These are phyloP conservation scores for Citrus australasica DNA, from an alignment of 345 rosid genomes.

Conservation along the genomic window DNA sequence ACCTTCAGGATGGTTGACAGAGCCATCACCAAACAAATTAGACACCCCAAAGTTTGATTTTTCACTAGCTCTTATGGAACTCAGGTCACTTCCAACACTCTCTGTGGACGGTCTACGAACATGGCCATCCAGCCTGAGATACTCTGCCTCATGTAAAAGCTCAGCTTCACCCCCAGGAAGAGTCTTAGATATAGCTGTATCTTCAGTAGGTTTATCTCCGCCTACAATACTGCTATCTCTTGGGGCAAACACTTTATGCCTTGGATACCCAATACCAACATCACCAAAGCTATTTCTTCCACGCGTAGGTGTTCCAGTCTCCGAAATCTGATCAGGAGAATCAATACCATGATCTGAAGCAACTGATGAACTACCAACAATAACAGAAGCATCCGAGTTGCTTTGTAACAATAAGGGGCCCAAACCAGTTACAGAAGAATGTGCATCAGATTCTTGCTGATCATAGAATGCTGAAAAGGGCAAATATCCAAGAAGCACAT, in stretches of 20 bases:
- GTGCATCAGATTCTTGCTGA: slow-evolving; percentile 40
- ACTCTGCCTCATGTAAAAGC: slow-evolving; percentile 35
- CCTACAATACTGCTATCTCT: slow-evolving; percentile 25
- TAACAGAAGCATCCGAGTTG: slow-evolving; percentile 42
- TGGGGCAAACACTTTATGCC: slow-evolving; percentile 33
- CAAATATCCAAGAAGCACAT: slow-evolving; percentile 3
- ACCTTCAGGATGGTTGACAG: slow-evolving; percentile 32
- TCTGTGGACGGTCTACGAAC: slow-evolving; percentile 44
- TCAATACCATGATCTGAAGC: slow-evolving; percentile 50
- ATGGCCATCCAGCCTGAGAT: slow-evolving; percentile 50
- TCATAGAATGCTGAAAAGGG: slow-evolving; percentile 58
- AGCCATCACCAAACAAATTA: slow-evolving; percentile 44
- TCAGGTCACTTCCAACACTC: slow-evolving; percentile 45
- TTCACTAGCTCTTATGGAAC: slow-evolving; percentile 46
- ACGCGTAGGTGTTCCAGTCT: slow-evolving; percentile 46
- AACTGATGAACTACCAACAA: slow-evolving; percentile 44
- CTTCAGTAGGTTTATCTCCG: slow-evolving; percentile 18
- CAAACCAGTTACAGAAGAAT: slow-evolving; percentile 30
- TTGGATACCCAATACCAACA: slow-evolving; percentile 37
- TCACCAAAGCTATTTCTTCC: slow-evolving; percentile 31
- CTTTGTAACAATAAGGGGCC: slow-evolving; percentile 30
- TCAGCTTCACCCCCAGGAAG: slow-evolving; percentile 27
- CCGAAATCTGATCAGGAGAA: slow-evolving; percentile 53
- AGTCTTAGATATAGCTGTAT: slow-evolving; percentile 12
- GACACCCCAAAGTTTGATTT: slow-evolving; percentile 35